Conservation (phyloP, 441 rosid species). For the Breynia disticha region DNA sequence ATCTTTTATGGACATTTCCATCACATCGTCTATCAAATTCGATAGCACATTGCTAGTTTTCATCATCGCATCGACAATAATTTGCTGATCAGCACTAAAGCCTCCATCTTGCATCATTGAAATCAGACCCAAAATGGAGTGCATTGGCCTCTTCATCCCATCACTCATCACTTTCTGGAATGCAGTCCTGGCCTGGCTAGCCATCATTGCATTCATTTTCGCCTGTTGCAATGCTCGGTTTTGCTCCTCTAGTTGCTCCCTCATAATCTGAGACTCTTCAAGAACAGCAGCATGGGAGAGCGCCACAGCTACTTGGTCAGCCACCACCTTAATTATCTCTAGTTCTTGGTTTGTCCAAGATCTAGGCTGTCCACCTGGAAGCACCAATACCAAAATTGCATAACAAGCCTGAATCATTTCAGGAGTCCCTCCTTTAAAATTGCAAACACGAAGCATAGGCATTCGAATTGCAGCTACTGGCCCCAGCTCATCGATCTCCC, state of each 20-base stretch:
- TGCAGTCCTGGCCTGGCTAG: slow-evolving; percentile 68
- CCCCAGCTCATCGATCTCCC: slow-evolving; percentile 45
- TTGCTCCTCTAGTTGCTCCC: slow-evolving; percentile 79
- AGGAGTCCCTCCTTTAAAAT: slow-evolving; percentile 88
- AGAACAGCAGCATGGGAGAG: slow-evolving; percentile 94
- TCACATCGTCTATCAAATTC: slow-evolving; percentile 68
- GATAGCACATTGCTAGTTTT: slow-evolving; percentile 71
- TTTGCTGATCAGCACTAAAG: slow-evolving; percentile 48
- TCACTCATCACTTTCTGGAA: slow-evolving; percentile 88
- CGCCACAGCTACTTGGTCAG: slow-evolving; percentile 96
- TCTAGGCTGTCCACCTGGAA: slow-evolving; percentile 62
- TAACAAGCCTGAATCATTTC: slow-evolving; percentile 60
- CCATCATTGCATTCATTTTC: slow-evolving; percentile 68
- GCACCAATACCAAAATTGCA: slow-evolving; percentile 75
- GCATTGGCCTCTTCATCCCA: slow-evolving; percentile 94
- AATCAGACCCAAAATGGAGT: slow-evolving; percentile 63
- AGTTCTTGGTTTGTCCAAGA: slow-evolving; percentile 73
- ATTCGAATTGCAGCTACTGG: slow-evolving; percentile 84
- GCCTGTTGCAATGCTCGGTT: slow-evolving; percentile 74
- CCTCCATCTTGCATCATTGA: slow-evolving; percentile 68
- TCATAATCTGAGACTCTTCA: slow-evolving; percentile 91
- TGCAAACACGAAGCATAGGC: slow-evolving; percentile 87
- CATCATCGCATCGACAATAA: slow-evolving; percentile 72
- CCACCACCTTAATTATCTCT: slow-evolving; percentile 90
- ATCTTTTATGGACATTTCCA: slow-evolving; percentile 58